Base-by-base conservation (phyloP, 805 yeast species). In the Candida lessepsii region DNA sequence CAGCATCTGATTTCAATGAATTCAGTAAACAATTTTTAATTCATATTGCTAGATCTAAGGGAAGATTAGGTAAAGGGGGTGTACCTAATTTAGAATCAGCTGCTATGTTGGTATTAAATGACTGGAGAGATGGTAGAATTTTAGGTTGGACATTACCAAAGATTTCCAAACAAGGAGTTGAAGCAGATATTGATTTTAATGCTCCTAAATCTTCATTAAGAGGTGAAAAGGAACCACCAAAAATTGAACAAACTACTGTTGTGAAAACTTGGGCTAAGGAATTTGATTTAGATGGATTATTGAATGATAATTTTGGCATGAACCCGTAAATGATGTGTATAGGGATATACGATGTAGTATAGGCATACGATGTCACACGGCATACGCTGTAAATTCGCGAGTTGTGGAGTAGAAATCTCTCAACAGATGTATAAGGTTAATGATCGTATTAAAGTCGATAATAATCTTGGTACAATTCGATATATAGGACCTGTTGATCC, bases 121-220 rank as follows among this genome's bases (percentile, higher is more conserved):
- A 93, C 65, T 93, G 98, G 98, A 81, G 96, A 66, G 97, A 90
- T 62, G 99, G 99, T 44, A 80, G 93, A 59, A 80, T 93, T 53
- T 65, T 83, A 40, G 96, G 97, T 35, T 93, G 96, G 96, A 80
- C 86, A 2, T 65, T 81, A 52, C 96, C 96, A 37, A 83, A 62
- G 44, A 54, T 63, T 24, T 70, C 80, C 9, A 73, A 75, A 51
- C 65, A 65, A n/a, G 33, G 20, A 7, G 38, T 10, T 18, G 18
- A 28, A 29, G 19, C 18, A 11, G 11, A 25, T 13, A 9, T 36
- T 5, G 55, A 61, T 32, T 35, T 60, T 51, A 45, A 66, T 54
- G 63, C 58, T 39, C 53, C 71, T 47, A 54, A 65, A 57, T 57
- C 71, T 48, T 56, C 70, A 23, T 50, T 65, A 46, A 52, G 71